A percentile compares a stretch with the other conserved stretches of the same genome.
Conservation (phyloP, 2,329 filamentous ascomycete genomes). For the Epicoccum sorghinum region DNA sequence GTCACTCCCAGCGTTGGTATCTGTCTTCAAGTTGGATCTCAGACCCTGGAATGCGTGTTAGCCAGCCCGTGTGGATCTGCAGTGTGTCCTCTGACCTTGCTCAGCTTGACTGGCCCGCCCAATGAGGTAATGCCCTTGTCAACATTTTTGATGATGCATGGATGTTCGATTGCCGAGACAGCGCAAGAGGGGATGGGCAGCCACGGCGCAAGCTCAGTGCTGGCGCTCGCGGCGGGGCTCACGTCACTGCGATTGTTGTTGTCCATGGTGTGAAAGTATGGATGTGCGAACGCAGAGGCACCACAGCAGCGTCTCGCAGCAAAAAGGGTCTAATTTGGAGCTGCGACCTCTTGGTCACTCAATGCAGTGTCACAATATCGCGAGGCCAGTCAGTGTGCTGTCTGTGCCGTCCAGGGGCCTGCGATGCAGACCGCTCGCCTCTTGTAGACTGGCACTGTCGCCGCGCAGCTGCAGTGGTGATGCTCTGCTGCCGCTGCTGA, state of each 20-base stretch:
- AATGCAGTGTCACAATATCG: neutral
- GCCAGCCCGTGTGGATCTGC: constrained; percentile 9
- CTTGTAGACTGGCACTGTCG: neutral
- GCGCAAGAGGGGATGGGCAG: constrained; percentile 59
- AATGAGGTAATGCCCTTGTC: constrained; percentile 69
- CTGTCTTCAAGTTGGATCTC: constrained; percentile 34
- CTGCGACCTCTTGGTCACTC: neutral
- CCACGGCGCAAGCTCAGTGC: constrained; percentile 46
- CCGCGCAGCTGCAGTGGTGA: neutral
- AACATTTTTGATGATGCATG: constrained; percentile 68
- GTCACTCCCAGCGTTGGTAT: constrained; percentile 26
- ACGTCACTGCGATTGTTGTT: constrained; percentile 13
- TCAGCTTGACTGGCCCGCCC: constrained; percentile 61
- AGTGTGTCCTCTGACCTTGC: constrained; percentile 52
- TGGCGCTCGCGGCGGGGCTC: neutral
- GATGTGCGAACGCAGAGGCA: neutral
- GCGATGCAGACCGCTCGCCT: neutral
- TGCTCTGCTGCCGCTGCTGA: constrained; percentile 13
- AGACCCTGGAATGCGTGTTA: constrained; percentile 32
- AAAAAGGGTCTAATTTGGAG: constrained; percentile 12
- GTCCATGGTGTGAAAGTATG: constrained; percentile 19
- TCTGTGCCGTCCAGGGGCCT: neutral
- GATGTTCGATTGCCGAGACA: constrained; percentile 70
- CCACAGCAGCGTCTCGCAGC: constrained; percentile 2
- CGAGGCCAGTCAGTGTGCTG: neutral